These are phyloP conservation scores for Solanum hybrid DNA, from an alignment of 305 asterid species.

Conservation along the genomic window DNA sequence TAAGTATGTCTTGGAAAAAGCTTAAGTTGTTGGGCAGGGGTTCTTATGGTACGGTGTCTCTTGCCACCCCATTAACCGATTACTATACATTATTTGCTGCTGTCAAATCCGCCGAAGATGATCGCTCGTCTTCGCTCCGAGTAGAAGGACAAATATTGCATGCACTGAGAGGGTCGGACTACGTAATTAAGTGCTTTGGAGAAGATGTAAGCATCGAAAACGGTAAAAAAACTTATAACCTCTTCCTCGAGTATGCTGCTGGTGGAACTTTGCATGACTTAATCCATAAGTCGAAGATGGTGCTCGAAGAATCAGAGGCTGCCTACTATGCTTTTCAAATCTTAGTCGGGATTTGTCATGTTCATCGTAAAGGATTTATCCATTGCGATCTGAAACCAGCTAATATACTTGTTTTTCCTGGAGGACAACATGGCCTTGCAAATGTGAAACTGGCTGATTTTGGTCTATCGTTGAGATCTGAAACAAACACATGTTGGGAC, in stretches of 20 bases:
- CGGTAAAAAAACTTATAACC: neutral
- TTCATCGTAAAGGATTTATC: neutral
- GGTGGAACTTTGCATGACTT: neutral
- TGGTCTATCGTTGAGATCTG: neutral
- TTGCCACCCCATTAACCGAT: neutral
- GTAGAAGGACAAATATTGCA: neutral
- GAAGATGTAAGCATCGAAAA: neutral
- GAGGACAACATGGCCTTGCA: neutral
- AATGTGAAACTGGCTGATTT: constrained; percentile 7
- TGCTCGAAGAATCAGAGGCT: neutral
- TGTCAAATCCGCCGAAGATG: neutral
- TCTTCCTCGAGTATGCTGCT: neutral
- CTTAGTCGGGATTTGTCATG: neutral
- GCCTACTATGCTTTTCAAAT: neutral
- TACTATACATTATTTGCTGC: neutral
- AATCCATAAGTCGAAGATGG: neutral
- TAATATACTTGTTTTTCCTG: constrained; percentile 6
- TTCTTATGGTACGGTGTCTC: neutral
- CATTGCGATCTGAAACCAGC: constrained; percentile 12
- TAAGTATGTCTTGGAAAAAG: neutral
- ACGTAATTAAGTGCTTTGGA: neutral
- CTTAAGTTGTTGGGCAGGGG: neutral
- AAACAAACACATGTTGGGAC: neutral
- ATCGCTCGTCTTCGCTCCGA: neutral
- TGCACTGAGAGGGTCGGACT: neutral